Base-by-base conservation (phyloP, 495 filamentous ascomycete genomes). In the Darksidea phi region DNA sequence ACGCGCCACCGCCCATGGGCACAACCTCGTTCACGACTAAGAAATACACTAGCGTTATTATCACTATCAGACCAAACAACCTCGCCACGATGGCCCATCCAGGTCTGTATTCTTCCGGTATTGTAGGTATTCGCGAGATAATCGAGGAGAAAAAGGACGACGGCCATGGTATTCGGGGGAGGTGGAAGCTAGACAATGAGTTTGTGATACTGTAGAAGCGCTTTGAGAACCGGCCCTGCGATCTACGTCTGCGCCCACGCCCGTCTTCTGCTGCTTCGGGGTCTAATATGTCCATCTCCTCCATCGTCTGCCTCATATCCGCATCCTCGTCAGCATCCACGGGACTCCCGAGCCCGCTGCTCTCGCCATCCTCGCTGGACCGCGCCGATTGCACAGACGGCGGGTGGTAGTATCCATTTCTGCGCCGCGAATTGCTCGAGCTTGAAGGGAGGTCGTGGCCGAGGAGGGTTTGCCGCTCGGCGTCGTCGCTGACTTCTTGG, bases 211-310 rank as follows among this genome's bases (percentile, higher is more conserved):
- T 77, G 34, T 75, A 79, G 52, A 86, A 75, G 2, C 75, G 79
- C 65, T 86, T 85, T 25, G 82, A 83, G 59, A 83, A 71, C 28
- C 70, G 70, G 25, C 75, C 66, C 42, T 74, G 71, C 28, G 26
- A 18, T 34, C 63, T 66, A 32, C 25, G 68, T 67, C 72, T 59
- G 26, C 46, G 63, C 47, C 74, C 61, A 1, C 73, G 75, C 21
- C 73, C 72, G 12, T 68, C 67, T 17, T 77, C 73, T 46, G 68
- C 36, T 52, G 71, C 76, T 53, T 78, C 81, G 3, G 86, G 84
- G 67, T 96, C 93, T 62, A 90, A 78, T 6, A 95, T 82, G 68
- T 96, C 93, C 83, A 98, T 84, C 79, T 96, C 87, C 64, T 90
- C 84, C 74, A 97, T 87, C 75, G 91, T 89, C 65, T 84, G 80